These are phyloP conservation scores for Trypanosoma rangeli DNA, from an alignment of 208 protist genomes.

Conservation along the genomic window DNA sequence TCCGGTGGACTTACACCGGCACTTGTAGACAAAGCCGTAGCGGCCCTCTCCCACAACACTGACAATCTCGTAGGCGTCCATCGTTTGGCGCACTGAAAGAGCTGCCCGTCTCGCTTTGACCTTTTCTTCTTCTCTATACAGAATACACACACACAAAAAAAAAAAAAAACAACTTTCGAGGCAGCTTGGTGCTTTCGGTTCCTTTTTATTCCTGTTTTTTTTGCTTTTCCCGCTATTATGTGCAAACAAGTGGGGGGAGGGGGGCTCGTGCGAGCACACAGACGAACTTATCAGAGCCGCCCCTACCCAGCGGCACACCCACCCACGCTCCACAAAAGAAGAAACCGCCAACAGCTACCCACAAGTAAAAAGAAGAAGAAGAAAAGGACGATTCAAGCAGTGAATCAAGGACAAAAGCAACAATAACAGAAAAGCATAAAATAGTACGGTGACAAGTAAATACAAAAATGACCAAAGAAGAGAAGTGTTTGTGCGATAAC, in stretches of 20 bases:
- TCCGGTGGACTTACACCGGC: conserved; percentile 73
- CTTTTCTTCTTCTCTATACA: not conserved
- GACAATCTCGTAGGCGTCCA: conserved; percentile 80
- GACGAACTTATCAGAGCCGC: not conserved
- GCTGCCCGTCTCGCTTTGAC: not conserved
- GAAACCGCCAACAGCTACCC: no score
- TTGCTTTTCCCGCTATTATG: not conserved
- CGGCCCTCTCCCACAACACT: conserved; percentile 92
- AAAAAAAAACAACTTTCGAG: conserved; percentile 7
- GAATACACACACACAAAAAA: conserved; percentile 15
- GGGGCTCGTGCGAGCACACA: not conserved
- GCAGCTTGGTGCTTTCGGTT: not conserved
- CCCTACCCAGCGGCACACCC: not conserved
- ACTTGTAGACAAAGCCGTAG: conserved; percentile 94
- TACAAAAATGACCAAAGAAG: no score
- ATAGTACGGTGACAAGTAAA: no score
- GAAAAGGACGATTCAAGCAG: no score
- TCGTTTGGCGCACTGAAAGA: conserved; percentile 2
- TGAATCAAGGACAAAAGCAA: no score
- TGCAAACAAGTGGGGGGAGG: not conserved
- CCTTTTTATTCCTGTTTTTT: not conserved
- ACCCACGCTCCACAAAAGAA: not conserved
- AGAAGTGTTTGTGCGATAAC: no score
- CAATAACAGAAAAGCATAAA: no score
- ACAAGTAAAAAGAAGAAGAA: no score